Evolutionary conservation across 441 rosid genomes (phyloP).

Genomic region (Pelargonium myrrhifolium): DNA sequence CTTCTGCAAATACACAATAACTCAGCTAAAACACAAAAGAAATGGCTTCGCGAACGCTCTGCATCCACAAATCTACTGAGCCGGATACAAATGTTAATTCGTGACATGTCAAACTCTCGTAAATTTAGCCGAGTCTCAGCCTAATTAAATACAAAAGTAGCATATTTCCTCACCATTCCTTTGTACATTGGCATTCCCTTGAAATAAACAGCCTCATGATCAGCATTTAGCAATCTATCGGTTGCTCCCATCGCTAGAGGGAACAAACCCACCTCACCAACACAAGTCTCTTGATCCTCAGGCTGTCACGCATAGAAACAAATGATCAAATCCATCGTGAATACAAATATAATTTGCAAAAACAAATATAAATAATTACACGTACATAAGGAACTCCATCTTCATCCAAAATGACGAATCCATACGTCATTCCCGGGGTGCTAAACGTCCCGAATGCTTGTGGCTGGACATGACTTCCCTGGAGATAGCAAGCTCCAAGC

Average conservation of each 20-base stretch:
- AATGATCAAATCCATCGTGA: no score
- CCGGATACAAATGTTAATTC: no score
- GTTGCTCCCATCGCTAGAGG: slow-evolving; percentile 66
- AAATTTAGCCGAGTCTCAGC: no score
- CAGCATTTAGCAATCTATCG: slow-evolving; percentile 70
- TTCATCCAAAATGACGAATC: slow-evolving; percentile 66
- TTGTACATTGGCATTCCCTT: slow-evolving; percentile 67
- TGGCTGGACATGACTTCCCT: slow-evolving; percentile 59
- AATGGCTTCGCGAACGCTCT: no score
- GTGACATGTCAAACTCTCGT: no score
- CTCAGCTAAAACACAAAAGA: no score
- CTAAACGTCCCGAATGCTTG: slow-evolving; percentile 89
- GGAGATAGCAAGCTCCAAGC: slow-evolving; percentile 64
- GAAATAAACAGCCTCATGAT: slow-evolving; percentile 65
- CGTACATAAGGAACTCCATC: slow-evolving; percentile 57
- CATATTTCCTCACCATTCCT: no score
- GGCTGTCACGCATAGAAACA: slow-evolving; percentile 32
- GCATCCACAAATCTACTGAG: no score
- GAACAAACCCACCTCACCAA: slow-evolving; percentile 71
- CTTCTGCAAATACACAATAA: slow-evolving; percentile 41
- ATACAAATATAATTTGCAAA: no score
- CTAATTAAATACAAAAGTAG: no score
- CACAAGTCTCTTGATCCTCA: slow-evolving; percentile 61
- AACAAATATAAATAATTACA: no score
- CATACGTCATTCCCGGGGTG: slow-evolving; percentile 55